phyloP scores from a whole-genome alignment of 208 protist species.

The Acanthamoeba comandoni region DNA sequence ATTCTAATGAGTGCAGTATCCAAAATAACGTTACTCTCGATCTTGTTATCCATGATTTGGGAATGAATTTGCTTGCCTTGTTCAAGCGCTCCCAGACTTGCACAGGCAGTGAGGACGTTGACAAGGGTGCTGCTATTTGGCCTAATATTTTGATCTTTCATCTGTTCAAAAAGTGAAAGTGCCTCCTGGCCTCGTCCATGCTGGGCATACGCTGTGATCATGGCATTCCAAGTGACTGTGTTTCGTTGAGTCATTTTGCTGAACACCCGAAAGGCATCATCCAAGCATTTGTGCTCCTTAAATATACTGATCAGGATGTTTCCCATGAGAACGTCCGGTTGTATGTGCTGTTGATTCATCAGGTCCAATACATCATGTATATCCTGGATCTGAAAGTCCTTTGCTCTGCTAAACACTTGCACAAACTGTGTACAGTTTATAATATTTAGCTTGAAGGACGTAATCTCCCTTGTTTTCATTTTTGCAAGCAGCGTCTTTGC shows the following conservation, averaged over 20 bases:
- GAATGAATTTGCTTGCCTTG: neutral
- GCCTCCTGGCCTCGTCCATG: conserved; percentile 38
- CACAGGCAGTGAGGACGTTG: neutral
- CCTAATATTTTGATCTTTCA: neutral
- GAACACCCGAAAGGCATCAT: conserved; percentile 20
- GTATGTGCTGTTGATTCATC: neutral
- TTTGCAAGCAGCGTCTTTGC: neutral
- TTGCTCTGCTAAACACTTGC: conserved; percentile 3
- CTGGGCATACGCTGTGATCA: conserved; percentile 20
- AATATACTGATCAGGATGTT: conserved; percentile 42
- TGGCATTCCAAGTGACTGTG: neutral
- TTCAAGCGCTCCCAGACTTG: neutral
- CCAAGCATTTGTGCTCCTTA: conserved; percentile 5
- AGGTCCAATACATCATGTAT: neutral
- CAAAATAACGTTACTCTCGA: neutral
- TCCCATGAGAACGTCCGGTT: neutral
- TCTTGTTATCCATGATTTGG: neutral
- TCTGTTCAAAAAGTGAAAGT: conserved; percentile 39
- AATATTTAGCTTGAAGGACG: neutral
- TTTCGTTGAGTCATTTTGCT: neutral
- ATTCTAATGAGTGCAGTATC: neutral
- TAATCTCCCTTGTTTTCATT: neutral
- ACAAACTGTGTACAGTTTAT: conserved; percentile 32
- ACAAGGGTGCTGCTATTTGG: neutral
- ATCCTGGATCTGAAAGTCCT: no score